Conservation (phyloP, 345 rosid genomes). For the Populus pruinosa region DNA sequence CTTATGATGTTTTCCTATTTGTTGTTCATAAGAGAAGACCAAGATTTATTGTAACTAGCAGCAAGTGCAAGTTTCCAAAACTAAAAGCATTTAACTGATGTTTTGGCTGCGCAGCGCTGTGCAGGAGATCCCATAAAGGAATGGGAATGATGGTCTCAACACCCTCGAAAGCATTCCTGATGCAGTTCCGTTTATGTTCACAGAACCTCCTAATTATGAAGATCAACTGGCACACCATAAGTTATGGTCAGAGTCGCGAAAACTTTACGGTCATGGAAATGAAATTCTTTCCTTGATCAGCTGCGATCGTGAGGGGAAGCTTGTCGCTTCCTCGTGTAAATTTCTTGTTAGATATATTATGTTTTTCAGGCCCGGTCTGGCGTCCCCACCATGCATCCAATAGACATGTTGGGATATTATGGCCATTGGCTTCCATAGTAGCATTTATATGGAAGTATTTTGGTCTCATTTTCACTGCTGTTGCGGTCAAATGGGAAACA, state of each 20-base stretch:
- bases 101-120: constrained; percentile 62
- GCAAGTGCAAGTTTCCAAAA: not conserved
- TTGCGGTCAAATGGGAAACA: not conserved
- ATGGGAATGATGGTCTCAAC: constrained; percentile 58
- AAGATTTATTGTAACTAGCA: not conserved
- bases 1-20: not conserved
- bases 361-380: constrained; percentile 71
- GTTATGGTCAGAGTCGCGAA: constrained; percentile 92
- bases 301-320: constrained; percentile 65
- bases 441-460: not conserved
- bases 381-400: not conserved
- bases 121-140: constrained; percentile 41
- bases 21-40: not conserved
- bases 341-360: constrained; percentile 1
- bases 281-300: constrained; percentile 72
- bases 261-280: constrained; percentile 94
- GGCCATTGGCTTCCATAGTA: not conserved
- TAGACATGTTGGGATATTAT: not conserved
- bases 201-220: constrained; percentile 76
- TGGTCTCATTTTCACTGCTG: not conserved
- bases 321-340: constrained; percentile 90
- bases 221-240: constrained; percentile 92
- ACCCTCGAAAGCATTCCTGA: constrained; percentile 90
- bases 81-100: constrained; percentile 6
- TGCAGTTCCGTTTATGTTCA: constrained; percentile 81